Base-by-base conservation (phyloP, 257 asterid species). In the Plantago ovata region DNA sequence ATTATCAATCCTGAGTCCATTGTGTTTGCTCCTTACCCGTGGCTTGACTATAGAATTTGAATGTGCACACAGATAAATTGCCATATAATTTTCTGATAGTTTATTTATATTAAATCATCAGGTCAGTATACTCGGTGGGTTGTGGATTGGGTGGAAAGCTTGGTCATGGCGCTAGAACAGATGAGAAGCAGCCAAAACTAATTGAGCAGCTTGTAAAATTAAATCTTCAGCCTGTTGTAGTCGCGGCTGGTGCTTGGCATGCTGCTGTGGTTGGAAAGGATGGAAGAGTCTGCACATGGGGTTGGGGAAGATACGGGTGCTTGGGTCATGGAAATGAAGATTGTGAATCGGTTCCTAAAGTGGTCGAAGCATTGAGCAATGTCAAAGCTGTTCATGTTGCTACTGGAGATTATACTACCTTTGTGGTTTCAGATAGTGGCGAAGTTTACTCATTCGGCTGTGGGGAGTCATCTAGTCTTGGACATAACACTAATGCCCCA, bases 41-140 rank as follows among this genome's bases (percentile, higher is more conserved):
- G 12, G 40, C 45, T 33, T 9, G 21, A 24, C 4, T 53, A 15
- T 53, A 33, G 1, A 12, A 54, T 54, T 22, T 11, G 21, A 15
- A 36, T 12, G 3, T 14, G 40, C 6, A 28, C 58, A 3, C 10
- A 11, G 19, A 32, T 48, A 3, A 8, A 53, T 53, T 24, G 48
- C 57, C 22, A 38, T 15, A 19, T 4, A 13, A 36, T 38, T 20
- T 16, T 55, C 60, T 55, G 7, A 55, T 36, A 16, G 6, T 38
- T 12, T 21, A 9, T 23, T 3, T 10, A 9, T 7, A 8, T 55
- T 13, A n/a, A 55, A 46, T 15, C 38, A 38, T 18, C 60, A 93
- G 99, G 99, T 93, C 99, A 18, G 95, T 94, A 3, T 94, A 94
- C 75, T 94, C 99, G n/a, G 96, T 94, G 19, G 99, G 99, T 13